A percentile compares a stretch with the other conserved stretches of the same genome.
Evolutionary conservation across 2,329 filamentous ascomycete species (phyloP).

Genomic region (Cladophialophora immunda): DNA sequence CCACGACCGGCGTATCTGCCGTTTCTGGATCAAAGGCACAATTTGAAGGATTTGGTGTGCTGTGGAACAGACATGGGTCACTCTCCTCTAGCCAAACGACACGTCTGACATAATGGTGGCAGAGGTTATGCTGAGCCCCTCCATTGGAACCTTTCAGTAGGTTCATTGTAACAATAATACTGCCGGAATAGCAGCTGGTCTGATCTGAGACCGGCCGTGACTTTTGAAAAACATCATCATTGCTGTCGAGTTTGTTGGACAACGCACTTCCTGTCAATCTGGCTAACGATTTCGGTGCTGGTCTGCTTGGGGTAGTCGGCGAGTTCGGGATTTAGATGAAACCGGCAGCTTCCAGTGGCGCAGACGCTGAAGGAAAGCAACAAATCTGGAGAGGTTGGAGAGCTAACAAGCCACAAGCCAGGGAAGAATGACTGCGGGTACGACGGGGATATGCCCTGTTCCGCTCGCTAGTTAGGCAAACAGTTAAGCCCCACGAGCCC

Average conservation of each 20-base stretch:
- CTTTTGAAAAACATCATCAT: background rate
- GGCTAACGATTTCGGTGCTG: background rate
- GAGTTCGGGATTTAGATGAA: conserved; percentile 21
- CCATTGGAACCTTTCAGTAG: background rate
- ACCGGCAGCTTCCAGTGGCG: conserved; percentile 14
- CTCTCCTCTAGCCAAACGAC: background rate
- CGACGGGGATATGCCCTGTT: background rate
- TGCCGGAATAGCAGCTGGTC: background rate
- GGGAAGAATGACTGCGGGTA: background rate
- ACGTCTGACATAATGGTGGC: background rate
- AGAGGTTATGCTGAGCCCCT: background rate
- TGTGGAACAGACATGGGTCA: conserved; percentile 1
- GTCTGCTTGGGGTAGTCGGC: conserved; percentile 6
- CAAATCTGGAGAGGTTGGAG: conserved; percentile 3
- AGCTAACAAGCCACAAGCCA: conserved; percentile 19
- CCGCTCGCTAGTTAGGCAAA: background rate
- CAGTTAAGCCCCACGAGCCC: conserved; percentile 8
- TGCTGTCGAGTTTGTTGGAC: background rate
- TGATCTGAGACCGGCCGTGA: background rate
- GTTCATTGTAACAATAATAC: background rate
- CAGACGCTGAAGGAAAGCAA: background rate
- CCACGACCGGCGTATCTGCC: background rate
- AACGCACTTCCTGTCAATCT: background rate
- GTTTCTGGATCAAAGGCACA: background rate
- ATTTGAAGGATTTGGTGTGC: conserved; percentile 4